These are phyloP conservation scores for Fraxinus platypoda DNA, from an alignment of 305 asterid genomes.

Conservation along the genomic window DNA sequence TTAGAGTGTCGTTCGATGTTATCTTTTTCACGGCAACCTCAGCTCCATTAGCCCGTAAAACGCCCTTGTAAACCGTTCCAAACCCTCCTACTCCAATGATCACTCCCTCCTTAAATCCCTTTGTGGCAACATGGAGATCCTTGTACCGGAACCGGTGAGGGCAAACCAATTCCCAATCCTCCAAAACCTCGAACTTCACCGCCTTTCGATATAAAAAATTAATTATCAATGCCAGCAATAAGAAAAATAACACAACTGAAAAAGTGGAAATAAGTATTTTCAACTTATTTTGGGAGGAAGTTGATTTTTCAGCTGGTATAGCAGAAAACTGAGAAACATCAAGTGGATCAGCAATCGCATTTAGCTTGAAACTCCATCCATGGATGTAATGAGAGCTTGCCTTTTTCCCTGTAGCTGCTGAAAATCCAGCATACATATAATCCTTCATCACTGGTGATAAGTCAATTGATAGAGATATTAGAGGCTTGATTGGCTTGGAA, in stretches of 20 bases:
- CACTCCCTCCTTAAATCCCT: slow-evolving; percentile 57
- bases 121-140: slow-evolving; percentile 59
- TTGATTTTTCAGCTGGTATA: slow-evolving; percentile 23
- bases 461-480: slow-evolving; percentile 14
- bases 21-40: slow-evolving; percentile 69
- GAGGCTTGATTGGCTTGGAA: slow-evolving; percentile 41
- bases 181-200: slow-evolving; percentile 37
- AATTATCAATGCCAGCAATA: slow-evolving; percentile 24
- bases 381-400: slow-evolving; percentile 70
- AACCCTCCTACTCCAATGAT: slow-evolving; percentile 69
- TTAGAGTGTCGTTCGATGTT: slow-evolving; percentile 38
- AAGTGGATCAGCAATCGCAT: slow-evolving; percentile 46
- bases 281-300: slow-evolving; percentile 26
- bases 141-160: slow-evolving; percentile 62
- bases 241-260: slow-evolving; percentile 34
- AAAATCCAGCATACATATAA: slow-evolving; percentile 68
- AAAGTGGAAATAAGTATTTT: slow-evolving; percentile 43
- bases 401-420: slow-evolving; percentile 61
- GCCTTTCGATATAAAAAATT: slow-evolving; percentile 25
- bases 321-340: slow-evolving; percentile 35
- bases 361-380: slow-evolving; percentile 72
- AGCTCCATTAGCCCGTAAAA: slow-evolving; percentile 40
- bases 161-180: slow-evolving; percentile 72
- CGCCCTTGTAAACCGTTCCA: slow-evolving; percentile 68
- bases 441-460: slow-evolving; percentile 30